A percentile compares a stretch with the other conserved stretches of the same genome.
Conservation (phyloP, 441 rosid species). For the Pelargonium fulgidum region DNA sequence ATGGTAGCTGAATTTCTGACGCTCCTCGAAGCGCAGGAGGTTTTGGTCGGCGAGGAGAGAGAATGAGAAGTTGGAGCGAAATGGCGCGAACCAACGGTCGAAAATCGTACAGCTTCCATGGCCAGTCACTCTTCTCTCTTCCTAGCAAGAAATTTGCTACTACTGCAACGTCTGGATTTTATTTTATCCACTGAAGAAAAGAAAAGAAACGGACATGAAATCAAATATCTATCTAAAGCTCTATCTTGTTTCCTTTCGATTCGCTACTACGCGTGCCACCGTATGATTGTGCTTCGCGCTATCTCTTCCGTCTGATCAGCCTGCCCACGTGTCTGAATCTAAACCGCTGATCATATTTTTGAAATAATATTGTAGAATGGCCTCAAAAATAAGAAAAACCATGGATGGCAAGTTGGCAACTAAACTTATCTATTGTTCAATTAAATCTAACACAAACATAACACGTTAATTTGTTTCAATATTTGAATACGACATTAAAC, state of each 20-base stretch:
- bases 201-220: not conserved
- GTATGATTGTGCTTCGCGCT: not conserved
- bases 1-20: slow-evolving; percentile 22
- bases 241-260: not conserved
- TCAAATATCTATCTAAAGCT: slow-evolving; percentile 1
- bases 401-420: too few relatives aligned
- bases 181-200: slow-evolving; percentile 14
- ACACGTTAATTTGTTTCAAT: too few relatives aligned
- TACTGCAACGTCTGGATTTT: not conserved
- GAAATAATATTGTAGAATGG: too few relatives aligned
- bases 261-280: not conserved
- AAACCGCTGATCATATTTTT: not conserved
- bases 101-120: slow-evolving; percentile 52
- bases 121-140: not conserved
- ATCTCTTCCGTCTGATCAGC: not conserved
- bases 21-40: slow-evolving; percentile 22
- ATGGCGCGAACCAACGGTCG: slow-evolving; percentile 45
- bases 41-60: slow-evolving; percentile 19
- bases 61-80: slow-evolving; percentile 27
- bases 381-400: too few relatives aligned
- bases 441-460: too few relatives aligned
- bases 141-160: not conserved
- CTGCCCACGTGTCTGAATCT: not conserved
- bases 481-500: too few relatives aligned
- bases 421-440: too few relatives aligned